phyloP scores from a whole-genome alignment of 306 rosid genomes.

The Citrullus mucosospermus region DNA sequence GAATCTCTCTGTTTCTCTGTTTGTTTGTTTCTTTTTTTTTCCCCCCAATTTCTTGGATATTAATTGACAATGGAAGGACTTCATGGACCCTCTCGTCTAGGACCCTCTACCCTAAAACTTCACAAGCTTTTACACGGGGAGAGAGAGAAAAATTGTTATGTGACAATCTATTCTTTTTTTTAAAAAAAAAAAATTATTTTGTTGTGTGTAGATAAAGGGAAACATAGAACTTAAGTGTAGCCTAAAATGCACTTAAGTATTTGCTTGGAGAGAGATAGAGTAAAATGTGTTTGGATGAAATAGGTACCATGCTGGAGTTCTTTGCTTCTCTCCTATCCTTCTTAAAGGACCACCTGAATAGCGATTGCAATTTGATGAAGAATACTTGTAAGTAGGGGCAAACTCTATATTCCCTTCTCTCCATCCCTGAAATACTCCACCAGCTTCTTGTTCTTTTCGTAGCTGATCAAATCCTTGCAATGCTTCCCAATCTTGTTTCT shows the following conservation, averaged over 20 bases:
- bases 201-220: too few relatives aligned
- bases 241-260: too few relatives aligned
- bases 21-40: background rate
- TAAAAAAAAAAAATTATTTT: too few relatives aligned
- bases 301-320: constrained; percentile 81
- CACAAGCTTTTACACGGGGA: background rate
- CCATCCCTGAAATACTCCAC: constrained; percentile 89
- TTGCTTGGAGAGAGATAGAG: background rate
- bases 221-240: too few relatives aligned
- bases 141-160: background rate
- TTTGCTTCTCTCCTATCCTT: constrained; percentile 74
- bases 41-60: background rate
- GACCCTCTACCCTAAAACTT: background rate
- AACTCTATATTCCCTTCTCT: constrained; percentile 79
- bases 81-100: background rate
- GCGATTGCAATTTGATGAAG: constrained; percentile 42
- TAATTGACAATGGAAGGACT: background rate
- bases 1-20: background rate
- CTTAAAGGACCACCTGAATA: constrained; percentile 61
- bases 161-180: too few relatives aligned
- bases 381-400: constrained; percentile 81
- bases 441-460: constrained; percentile 50
- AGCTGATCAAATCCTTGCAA: constrained; percentile 83
- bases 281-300: background rate
- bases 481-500: constrained; percentile 68